phyloP scores from a whole-genome alignment of 2,329 filamentous ascomycete species.

The Aspergillus fischeri region DNA sequence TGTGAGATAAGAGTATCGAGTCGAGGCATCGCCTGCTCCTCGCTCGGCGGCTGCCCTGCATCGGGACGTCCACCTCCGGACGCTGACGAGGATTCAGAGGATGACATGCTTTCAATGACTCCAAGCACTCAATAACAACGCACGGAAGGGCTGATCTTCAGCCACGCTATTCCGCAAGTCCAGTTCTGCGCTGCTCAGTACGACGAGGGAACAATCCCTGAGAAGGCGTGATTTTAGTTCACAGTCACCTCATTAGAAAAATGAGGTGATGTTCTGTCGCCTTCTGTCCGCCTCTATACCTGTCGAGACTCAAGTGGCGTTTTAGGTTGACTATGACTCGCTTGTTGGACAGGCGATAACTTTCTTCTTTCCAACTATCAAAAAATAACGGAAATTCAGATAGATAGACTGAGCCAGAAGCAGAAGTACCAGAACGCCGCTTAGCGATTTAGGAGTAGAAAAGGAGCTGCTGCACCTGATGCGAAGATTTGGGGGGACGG shows the following conservation, averaged over 20 bases:
- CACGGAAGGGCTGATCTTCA: not conserved
- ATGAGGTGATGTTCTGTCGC: not conserved
- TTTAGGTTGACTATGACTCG: not conserved
- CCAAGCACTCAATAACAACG: not conserved
- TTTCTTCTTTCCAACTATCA: too few species aligned
- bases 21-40: slow-evolving; percentile 24
- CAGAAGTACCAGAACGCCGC: too few species aligned
- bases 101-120: slow-evolving; percentile 24
- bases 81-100: slow-evolving; percentile 26
- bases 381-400: too few species aligned
- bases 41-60: slow-evolving; percentile 10
- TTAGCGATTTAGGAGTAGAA: too few species aligned
- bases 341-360: not conserved
- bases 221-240: not conserved
- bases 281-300: not conserved
- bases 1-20: slow-evolving; percentile 79
- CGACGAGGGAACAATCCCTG: not conserved
- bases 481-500: not conserved
- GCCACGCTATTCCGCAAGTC: not conserved
- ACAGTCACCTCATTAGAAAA: not conserved
- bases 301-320: not conserved
- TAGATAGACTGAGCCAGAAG: too few species aligned
- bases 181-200: not conserved
- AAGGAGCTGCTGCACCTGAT: not conserved
- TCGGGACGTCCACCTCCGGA: slow-evolving; percentile 15